Evolutionary conservation across 305 asterid species (phyloP), one percentile per base, ranked within the genome.

Genomic region (Plantago rigida): DNA sequence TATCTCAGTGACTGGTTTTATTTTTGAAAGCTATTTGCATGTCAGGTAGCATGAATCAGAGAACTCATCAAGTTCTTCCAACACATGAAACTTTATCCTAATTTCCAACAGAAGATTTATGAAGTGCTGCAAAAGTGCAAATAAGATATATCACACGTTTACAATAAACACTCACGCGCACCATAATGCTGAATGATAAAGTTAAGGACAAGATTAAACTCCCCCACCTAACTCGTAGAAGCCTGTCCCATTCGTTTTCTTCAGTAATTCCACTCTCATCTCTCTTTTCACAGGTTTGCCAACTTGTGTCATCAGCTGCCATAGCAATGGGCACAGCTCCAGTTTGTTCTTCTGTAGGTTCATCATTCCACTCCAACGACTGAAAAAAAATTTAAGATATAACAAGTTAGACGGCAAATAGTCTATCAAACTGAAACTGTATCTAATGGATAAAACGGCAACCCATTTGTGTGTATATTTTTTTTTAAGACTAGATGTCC

Each of bases 201-300:
- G 47, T 11, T 31, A 47, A 24, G n/a, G 5, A 64, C 63, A 41
- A 54, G 65, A 52, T 68, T 14, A 58, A 70, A 62, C 45, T 64
- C 60, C 82, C 52, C 9, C 69, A 93, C 99, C 99, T 85, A 69
- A 83, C 80, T 71, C 86, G 88, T 63, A 93, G 88, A 83, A 93
- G 97, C 80, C 83, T 87, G 76, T 93, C 99, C 97, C 99, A 89
- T 72, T 87, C 99, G 64, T 72, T 87, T 74, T 85, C 94, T 81
- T 89, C 96, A 74, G 66, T 72, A 62, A 56, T 51, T 52, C 76
- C 77, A 62, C 70, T 74, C 59, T 79, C 87, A 59, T 71, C 87
- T 76, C 84, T 83, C 75, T 79, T 88, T 64, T 82, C 97, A 59
- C 70, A 71, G 72, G 47, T 70, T 49, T 71, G 81, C 56, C 71